phyloP scores from a whole-genome alignment of 306 rosid genomes.

The Pyrus bretschneideri region DNA sequence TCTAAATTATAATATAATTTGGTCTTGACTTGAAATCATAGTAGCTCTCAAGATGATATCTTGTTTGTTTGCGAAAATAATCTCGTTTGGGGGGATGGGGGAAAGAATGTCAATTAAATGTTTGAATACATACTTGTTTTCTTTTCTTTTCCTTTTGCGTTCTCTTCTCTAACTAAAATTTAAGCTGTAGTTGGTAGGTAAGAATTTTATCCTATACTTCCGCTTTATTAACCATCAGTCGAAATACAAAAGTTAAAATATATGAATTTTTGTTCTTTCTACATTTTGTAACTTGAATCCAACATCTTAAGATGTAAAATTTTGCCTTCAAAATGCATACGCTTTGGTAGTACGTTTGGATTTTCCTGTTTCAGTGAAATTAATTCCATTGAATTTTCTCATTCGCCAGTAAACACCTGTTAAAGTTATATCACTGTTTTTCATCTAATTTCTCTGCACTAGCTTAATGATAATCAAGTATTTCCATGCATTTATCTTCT shows the following conservation, averaged over 20 bases:
- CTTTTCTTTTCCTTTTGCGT: not conserved
- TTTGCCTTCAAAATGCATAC: not conserved
- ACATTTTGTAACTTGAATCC: not conserved
- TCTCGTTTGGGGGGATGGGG: not conserved
- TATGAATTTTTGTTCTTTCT: not conserved
- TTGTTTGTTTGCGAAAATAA: not conserved
- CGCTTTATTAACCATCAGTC: not conserved
- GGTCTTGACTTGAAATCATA: not conserved
- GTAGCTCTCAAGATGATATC: not conserved
- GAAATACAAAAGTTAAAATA: not conserved
- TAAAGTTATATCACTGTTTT: not conserved
- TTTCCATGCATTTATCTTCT: too few relatives aligned
- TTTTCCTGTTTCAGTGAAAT: not conserved
- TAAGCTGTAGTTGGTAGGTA: not conserved
- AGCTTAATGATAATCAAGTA: not conserved
- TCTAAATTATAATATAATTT: not conserved
- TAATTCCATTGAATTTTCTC: not conserved
- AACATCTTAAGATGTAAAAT: not conserved
- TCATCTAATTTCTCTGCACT: not conserved
- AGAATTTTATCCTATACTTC: too few relatives aligned
- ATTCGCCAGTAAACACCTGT: not conserved
- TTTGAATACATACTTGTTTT: not conserved
- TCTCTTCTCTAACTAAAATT: not conserved
- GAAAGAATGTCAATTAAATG: not conserved
- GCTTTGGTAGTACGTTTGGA: not conserved